phyloP scores from a whole-genome alignment of 257 asterid species.

The Rauvolfia tetraphylla region DNA sequence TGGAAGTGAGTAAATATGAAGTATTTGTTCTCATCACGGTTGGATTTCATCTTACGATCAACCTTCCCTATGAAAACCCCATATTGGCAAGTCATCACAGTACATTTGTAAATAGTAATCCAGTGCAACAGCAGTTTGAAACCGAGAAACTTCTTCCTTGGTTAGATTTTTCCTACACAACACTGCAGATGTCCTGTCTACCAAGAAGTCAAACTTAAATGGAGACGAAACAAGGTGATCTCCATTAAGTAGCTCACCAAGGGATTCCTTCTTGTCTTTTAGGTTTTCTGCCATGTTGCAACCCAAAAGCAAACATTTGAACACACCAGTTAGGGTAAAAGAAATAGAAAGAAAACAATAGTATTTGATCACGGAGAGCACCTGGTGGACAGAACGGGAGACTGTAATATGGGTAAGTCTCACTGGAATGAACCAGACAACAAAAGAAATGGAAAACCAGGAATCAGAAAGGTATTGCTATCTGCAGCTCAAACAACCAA shows the following conservation, averaged over 20 bases:
- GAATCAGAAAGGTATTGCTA: no score
- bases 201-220: conserved; percentile 20
- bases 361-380: conserved; percentile 7
- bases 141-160: conserved; percentile 21
- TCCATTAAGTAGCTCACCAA: conserved; percentile 19
- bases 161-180: conserved; percentile 20
- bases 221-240: conserved; percentile 22
- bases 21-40: conserved; percentile 11
- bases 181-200: conserved; percentile 9
- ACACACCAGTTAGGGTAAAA: not conserved
- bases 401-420: conserved; percentile 23
- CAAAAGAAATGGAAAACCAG: no score
- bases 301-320: not conserved
- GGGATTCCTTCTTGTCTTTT: conserved; percentile 18
- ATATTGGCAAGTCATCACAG: conserved; percentile 24
- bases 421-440: no score
- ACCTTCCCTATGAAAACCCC: conserved; percentile 26
- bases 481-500: no score
- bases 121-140: conserved; percentile 14
- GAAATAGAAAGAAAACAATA: not conserved
- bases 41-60: conserved; percentile 1
- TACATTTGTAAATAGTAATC: conserved; percentile 22
- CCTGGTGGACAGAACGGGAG: conserved; percentile 32
- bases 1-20: not conserved
- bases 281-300: conserved; percentile 12